A percentile compares a stretch with the other conserved stretches of the same genome.
phyloP scores from a whole-genome alignment of 441 rosid species.

The Populus trichocarpa region DNA sequence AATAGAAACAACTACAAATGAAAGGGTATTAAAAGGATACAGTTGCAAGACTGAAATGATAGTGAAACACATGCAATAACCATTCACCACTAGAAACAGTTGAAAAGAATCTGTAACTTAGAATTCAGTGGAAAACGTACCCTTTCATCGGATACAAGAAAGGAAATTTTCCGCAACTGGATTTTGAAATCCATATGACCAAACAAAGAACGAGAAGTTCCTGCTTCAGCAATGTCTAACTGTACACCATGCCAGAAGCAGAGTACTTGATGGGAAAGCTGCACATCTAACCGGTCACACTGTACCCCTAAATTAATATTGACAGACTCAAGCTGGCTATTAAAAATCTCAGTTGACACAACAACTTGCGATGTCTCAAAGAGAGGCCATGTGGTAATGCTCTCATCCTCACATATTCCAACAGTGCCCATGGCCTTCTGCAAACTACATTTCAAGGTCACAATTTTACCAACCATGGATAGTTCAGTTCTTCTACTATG shows the following conservation, averaged over 20 bases:
- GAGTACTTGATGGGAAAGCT: conserved; percentile 70
- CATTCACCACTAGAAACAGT: background rate
- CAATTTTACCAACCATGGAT: conserved; percentile 37
- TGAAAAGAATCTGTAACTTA: background rate
- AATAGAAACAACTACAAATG: background rate
- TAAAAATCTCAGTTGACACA: conserved; percentile 44
- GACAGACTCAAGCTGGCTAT: conserved; percentile 33
- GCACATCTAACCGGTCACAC: conserved; percentile 58
- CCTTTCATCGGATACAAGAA: conserved; percentile 90
- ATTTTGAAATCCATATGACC: conserved; percentile 43
- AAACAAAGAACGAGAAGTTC: conserved; percentile 47
- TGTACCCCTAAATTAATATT: conserved; percentile 38
- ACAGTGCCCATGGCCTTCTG: conserved; percentile 48
- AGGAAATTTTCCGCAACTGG: conserved; percentile 58
- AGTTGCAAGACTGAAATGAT: background rate
- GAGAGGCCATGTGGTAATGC: conserved; percentile 55
- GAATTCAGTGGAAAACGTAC: conserved; percentile 36
- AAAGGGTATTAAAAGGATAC: background rate
- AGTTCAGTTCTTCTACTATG: conserved; percentile 49
- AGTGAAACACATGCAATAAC: background rate
- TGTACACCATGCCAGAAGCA: conserved; percentile 63
- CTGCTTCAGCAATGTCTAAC: conserved; percentile 50
- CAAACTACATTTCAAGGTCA: conserved; percentile 49
- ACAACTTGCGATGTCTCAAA: conserved; percentile 55
- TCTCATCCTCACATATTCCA: conserved; percentile 35